Evolutionary conservation across 1,139 yeast species (phyloP), one percentile per base, ranked within the genome.

Genomic region (Yamadazyma songkhlaensis): DNA sequence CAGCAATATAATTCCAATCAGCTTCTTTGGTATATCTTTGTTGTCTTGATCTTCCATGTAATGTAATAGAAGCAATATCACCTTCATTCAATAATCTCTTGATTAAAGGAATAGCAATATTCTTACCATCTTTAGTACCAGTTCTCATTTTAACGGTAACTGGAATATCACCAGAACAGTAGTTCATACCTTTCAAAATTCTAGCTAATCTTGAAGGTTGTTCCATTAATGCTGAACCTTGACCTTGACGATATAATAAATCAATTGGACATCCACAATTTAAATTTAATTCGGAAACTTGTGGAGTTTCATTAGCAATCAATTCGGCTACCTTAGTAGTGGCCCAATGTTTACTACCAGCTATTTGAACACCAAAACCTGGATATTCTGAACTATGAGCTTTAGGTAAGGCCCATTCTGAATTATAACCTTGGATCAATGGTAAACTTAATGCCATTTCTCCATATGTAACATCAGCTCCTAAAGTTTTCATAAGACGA

Each of bases 221-320:
- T 46, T 89, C 97, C 74, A 92, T 68, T 43, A 92, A 72, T 0
- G 97, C 98, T 29, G 95, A 82, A 1, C 99, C 98, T 47, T 95
- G 95, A 23, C 99, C 99, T 56, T 86, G 90, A 49, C 92, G 77
- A 60, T 82, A 94, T 20, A 92, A 70, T 49, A 94, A 71, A 58
- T 94, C 98, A 50, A 92, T 92, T 11, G 99, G 99, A 60, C 99
- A 92, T 2, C 99, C 99, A 57, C 96, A 84, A 62, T 92, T 92
- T 53, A 92, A 73, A 57, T 92, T 94, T 47, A 92, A 68, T 57
- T 92, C 97, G 25, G 85, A 77, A 15, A 84, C 78, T 37, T 71
- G 61, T 5, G 72, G 59, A 20, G 80, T 63, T 40, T 77, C 75
- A 45, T 71, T 73, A 11, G 79, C 71, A 21, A 92, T 65, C 5